These are phyloP conservation scores for Petrea volubilis DNA, from an alignment of 257 asterid species.

Conservation along the genomic window DNA sequence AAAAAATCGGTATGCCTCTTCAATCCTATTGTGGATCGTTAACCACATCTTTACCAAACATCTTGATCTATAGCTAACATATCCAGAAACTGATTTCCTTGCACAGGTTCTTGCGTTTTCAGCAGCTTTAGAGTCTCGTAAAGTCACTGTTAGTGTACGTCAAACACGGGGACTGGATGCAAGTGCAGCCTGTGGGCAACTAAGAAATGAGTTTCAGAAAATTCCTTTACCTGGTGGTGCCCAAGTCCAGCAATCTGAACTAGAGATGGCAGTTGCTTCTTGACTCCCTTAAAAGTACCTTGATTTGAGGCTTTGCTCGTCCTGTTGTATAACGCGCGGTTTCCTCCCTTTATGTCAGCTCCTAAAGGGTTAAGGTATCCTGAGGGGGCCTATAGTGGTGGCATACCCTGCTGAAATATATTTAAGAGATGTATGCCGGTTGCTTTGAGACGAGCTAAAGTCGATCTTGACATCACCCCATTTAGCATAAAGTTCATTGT, in stretches of 20 bases:
- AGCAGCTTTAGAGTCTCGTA: slow-evolving; percentile 77
- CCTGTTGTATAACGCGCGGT: neutral
- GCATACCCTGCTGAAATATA: neutral
- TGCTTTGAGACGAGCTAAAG: neutral
- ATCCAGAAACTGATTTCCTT: slow-evolving; percentile 13
- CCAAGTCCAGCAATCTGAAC: slow-evolving; percentile 38
- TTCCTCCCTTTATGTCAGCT: neutral
- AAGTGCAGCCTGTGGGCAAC: slow-evolving; percentile 96
- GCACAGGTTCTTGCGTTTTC: slow-evolving; percentile 76
- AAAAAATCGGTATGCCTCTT: slow-evolving; percentile 60
- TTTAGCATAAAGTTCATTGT: neutral
- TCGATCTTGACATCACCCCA: neutral
- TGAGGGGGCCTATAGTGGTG: neutral
- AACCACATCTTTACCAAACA: neutral
- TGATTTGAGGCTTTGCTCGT: neutral
- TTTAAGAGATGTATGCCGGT: neutral
- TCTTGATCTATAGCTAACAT: neutral
- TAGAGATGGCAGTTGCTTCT: slow-evolving; percentile 56
- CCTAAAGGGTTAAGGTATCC: neutral
- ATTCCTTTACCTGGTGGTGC: slow-evolving; percentile 55
- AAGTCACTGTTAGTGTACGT: slow-evolving; percentile 80
- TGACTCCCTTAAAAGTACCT: slow-evolving; percentile 18
- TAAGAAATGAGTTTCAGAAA: slow-evolving; percentile 89
- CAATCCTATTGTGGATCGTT: neutral
- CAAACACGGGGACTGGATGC: slow-evolving; percentile 97